Evolutionary conservation across 2,329 filamentous ascomycete genomes (phyloP).

Genomic region (Pyrenochaeta sp.): DNA sequence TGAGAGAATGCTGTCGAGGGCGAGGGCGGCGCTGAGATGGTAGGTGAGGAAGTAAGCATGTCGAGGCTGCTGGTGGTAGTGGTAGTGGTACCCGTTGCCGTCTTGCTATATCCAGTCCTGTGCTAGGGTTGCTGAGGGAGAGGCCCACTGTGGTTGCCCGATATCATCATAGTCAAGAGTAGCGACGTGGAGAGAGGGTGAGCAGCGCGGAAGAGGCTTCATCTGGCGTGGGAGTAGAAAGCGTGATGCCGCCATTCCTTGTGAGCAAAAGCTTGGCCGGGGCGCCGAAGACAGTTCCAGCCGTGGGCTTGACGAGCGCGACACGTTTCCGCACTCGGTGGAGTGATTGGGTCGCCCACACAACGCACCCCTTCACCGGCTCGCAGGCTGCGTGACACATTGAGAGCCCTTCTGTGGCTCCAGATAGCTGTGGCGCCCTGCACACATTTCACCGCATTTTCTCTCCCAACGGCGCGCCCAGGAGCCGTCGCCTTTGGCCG

Average conservation of each 20-base stretch:
- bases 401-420: constrained; percentile 5
- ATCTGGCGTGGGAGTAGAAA: constrained; percentile 18
- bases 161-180: constrained; percentile 28
- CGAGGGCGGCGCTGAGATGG: constrained; percentile 48
- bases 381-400: constrained; percentile 11
- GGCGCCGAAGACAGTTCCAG: constrained; percentile 2
- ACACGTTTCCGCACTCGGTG: not conserved
- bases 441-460: constrained; percentile 22
- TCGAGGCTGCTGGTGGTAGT: constrained; percentile 16
- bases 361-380: not conserved
- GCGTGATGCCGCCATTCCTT: constrained; percentile 22
- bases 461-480: constrained; percentile 7
- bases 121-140: constrained; percentile 16
- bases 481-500: not conserved
- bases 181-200: constrained; percentile 19
- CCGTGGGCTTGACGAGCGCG: not conserved
- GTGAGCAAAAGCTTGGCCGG: constrained; percentile 17
- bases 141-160: constrained; percentile 18
- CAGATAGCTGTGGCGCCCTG: not conserved
- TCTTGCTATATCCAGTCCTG: constrained; percentile 5
- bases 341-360: not conserved
- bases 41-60: constrained; percentile 50
- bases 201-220: constrained; percentile 22
- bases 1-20: constrained; percentile 45
- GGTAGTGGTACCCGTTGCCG: too few relatives aligned